Percentiles rank a stretch among this genome's conserved stretches.
Evolutionary conservation across 2,329 filamentous ascomycete species (phyloP).

Genomic region (Golovinomyces cichoracearum): DNA sequence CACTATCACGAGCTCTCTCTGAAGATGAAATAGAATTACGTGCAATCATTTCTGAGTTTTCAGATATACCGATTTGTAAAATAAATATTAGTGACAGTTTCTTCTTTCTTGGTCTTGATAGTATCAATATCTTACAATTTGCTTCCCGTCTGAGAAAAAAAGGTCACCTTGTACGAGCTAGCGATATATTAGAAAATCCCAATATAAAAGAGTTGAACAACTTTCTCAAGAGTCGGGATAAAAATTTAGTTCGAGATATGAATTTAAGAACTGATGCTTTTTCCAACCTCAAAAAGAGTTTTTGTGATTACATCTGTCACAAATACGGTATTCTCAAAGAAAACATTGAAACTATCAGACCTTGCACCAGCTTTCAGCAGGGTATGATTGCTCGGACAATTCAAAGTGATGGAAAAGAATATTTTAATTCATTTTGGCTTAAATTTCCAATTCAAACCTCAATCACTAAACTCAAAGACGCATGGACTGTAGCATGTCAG

Average conservation of each 20-base stretch:
- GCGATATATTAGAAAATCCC: slow-evolving; percentile 45
- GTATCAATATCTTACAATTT: slow-evolving; percentile 63
- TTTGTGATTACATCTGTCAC: slow-evolving; percentile 14
- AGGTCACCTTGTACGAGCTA: slow-evolving; percentile 33
- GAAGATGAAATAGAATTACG: slow-evolving; percentile 19
- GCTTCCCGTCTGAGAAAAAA: slow-evolving; percentile 37
- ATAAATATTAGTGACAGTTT: slow-evolving; percentile 44
- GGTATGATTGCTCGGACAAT: slow-evolving; percentile 57
- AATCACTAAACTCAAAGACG: slow-evolving; percentile 20
- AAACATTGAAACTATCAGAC: slow-evolving; percentile 33
- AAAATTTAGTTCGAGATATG: not conserved
- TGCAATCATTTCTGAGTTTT: slow-evolving; percentile 24
- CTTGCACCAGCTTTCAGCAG: slow-evolving; percentile 55
- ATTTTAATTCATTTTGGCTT: slow-evolving; percentile 48
- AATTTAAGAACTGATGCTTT: slow-evolving; percentile 17
- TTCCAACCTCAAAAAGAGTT: slow-evolving; percentile 21
- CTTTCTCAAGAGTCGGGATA: slow-evolving; percentile 5
- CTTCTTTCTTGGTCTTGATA: slow-evolving; percentile 72
- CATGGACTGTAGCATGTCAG: slow-evolving; percentile 31
- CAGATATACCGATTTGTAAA: slow-evolving; percentile 21
- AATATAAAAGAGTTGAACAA: slow-evolving; percentile 17
- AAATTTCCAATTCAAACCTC: slow-evolving; percentile 20
- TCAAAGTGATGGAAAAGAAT: slow-evolving; percentile 37
- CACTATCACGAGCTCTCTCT: slow-evolving; percentile 5
- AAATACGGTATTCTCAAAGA: slow-evolving; percentile 6